Base-by-base conservation (phyloP, 2,329 filamentous ascomycete species). In the Aspergillus brasiliensis region DNA sequence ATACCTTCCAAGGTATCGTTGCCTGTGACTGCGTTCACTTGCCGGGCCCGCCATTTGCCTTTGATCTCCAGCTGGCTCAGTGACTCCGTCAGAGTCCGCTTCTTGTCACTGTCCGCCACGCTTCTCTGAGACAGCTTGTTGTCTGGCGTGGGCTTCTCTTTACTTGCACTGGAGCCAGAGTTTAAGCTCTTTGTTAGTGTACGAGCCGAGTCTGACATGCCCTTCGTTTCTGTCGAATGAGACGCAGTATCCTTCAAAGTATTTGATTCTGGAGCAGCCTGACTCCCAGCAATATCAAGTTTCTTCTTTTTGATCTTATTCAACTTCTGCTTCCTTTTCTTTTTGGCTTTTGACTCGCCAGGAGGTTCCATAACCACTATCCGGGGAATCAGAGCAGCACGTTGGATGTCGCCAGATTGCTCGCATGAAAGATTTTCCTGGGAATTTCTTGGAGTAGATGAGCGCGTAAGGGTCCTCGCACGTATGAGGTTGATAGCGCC, bases 401-500 rank as follows among this genome's bases (percentile, higher is more conserved):
- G 31, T 34, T 34, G 31, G 31, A 4, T 34, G 31, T 34, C 11
- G 8, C 7, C 10, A 17, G 15, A 13, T 19, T 11, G 44, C 44
- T 47, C 44, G 23, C 10, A 13, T 1, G 44, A 27, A 19, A 15
- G 8, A 0, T 17, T 13, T 15, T 51, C 48, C 13, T 34, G 19
- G 13, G 51, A 3, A 11, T 54, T 38, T 21, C 42, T 54, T 19
- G 51, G 42, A 15, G 31, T 34, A 5, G 31, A 25, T 17, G 57
- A 44, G 3, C 65, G 60, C 49, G 52, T 53, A 31, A 54, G 23
- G 15, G 65, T 65, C 28, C 60, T 48, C 42, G 60, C 44, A 19
- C 61, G 61, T 38, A 67, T 54, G 27, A 66, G 54, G 31, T 51
- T 47, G 21, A 67, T 61, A 6, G 59, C 63, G 51, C 62, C 55